Base-by-base conservation (phyloP, 148 eudicot genomes). In the Heliosperma pusillum region DNA sequence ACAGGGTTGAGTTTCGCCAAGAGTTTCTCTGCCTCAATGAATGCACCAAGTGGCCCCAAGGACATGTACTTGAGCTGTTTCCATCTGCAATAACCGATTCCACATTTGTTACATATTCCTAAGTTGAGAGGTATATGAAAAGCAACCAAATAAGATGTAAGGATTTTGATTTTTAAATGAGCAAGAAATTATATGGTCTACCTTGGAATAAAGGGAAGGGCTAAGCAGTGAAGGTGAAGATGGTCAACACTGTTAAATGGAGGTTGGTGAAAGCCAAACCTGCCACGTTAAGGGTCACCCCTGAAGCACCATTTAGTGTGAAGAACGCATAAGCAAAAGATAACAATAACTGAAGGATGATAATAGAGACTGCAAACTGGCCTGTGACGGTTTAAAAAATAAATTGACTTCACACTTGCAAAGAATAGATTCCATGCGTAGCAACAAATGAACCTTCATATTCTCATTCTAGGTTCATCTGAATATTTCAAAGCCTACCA, bases 261-360 rank as follows among this genome's bases (percentile, higher is more conserved):
- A 72, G 99, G 99, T 76, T 88, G 96, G 80, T 95, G 99, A 81
- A 95, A 95, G 45, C 99, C 99, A 80, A 92, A 95, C 80, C 98
- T 95, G 89, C 59, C 76, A 79, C 33, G 71, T 70, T 0, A 55
- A 70, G 72, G 30, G 52, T 27, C 58, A 53, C 70, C n/a, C 55
- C 45, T n/a, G 45, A 57, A 67, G 7, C 40, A 55, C 27, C 47
- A 55, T 63, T 58, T 19, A 17, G n/a, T 4, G 17, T n/a, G 44
- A 52, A 66, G 12, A 64, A 42, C 21, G 6, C 3, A 17, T 21
- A 27, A 61, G 42, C 42, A 61, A 44, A 24, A 61, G 36, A 47
- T 17, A 61, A 24, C 60, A 74, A 47, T 12, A 47, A 4, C 33
- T 27, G 11, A 45, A 4, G 11, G 58, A 47, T 15, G 9, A 50